Evolutionary conservation across 352 stramenopile genomes (phyloP), one percentile per base, ranked within the genome.

Genomic region (Phytophthora boehmeriae): DNA sequence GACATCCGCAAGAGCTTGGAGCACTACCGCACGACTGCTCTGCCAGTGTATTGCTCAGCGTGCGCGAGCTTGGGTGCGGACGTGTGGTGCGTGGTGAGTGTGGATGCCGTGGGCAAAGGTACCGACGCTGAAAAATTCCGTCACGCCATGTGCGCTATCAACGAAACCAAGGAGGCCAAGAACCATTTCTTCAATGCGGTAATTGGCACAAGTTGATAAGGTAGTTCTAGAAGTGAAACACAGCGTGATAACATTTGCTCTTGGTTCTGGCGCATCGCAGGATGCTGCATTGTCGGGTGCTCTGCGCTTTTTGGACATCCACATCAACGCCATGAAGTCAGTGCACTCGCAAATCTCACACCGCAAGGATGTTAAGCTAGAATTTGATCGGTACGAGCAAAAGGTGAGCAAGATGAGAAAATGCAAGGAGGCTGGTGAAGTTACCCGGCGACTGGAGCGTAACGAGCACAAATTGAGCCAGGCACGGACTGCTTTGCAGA

Each of bases 151-250:
- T 88, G 83, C 54, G 70, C 81, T 9, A 83, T 92, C 67, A 89
- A 89, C 59, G 79, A 89, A 65, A 85, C 78, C 10, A 90, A 89
- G 39, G 81, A 89, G 56, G 73, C 78, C 43, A 92, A 90, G 44
- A 89, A 74, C 59, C 80, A 90, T 59, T 86, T 82, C 38, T 88
- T 89, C 64, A 90, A 88, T 53, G 81, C 82, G 45, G 83, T 90
- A 22, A 19, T 28, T 53, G 13, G 14, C 9, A 9, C 34, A 19
- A 27, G 54, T 48, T 17, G 20, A 5, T 6, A 3, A 22, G 0
- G 20, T 30, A 11, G 8, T 27, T 23, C n/a, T 20, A 36, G 13
- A 23, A 30, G 14, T 17, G 13, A 11, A 36, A 19, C 35, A 22
- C 22, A 8, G 34, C 14, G 22, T 8, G 38, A 16, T 19, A 8